A percentile compares a stretch with the other conserved stretches of the same genome.
These are phyloP conservation scores for Serendipita indica DNA, from an alignment of 768 basidiomycete species.

Conservation along the genomic window DNA sequence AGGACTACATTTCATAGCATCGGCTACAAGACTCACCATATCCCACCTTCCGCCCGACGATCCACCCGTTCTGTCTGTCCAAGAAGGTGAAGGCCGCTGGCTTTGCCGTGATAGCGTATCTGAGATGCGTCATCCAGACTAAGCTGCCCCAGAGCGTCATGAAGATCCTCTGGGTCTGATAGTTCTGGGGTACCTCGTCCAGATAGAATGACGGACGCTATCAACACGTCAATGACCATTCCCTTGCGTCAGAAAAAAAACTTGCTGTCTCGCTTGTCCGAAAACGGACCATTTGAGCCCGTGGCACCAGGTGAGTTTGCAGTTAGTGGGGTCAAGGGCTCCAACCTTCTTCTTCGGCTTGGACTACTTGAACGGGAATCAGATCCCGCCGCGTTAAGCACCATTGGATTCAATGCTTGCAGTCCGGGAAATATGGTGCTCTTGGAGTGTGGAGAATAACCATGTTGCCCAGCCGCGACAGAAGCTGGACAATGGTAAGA, in stretches of 20 bases:
- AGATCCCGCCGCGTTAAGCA: too few relatives aligned
- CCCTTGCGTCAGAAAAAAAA: not conserved
- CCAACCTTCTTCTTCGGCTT: not conserved
- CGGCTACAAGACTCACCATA: conserved; percentile 37
- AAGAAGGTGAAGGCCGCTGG: conserved; percentile 66
- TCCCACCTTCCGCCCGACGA: conserved; percentile 56
- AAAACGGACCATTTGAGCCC: not conserved
- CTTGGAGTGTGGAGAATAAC: too few relatives aligned
- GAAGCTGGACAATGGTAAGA: too few relatives aligned
- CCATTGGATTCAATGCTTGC: too few relatives aligned
- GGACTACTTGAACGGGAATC: conserved; percentile 5
- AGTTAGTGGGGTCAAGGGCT: not conserved
- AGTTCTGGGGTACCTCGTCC: not conserved
- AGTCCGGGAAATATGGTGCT: too few relatives aligned
- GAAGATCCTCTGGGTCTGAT: conserved; percentile 24
- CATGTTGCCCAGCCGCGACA: too few relatives aligned
- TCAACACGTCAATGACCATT: not conserved
- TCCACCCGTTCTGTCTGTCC: conserved; percentile 45
- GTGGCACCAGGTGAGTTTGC: not conserved
- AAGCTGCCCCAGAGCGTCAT: conserved; percentile 69
- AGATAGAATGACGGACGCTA: not conserved
- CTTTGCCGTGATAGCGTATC: conserved; percentile 76
- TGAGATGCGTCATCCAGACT: conserved; percentile 78
- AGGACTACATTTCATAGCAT: not conserved
- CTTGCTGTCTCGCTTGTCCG: not conserved